These are phyloP conservation scores for Ogataea minuta DNA, from an alignment of 805 yeast genomes.

Conservation along the genomic window DNA sequence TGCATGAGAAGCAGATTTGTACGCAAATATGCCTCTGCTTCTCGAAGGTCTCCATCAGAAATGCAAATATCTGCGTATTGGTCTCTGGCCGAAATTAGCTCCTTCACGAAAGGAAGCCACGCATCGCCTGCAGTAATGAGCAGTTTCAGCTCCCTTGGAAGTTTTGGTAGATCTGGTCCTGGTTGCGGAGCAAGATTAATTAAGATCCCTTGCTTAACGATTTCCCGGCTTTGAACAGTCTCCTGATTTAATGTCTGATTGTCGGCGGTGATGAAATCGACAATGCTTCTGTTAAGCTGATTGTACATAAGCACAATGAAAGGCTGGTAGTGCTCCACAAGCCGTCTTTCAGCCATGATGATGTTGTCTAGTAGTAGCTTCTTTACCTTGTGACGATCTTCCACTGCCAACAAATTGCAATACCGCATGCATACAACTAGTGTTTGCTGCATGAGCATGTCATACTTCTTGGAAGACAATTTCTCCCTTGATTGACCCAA, in stretches of 20 bases:
- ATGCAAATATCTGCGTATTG: constrained; percentile 26
- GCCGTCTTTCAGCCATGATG: constrained; percentile 24
- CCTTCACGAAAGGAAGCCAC: constrained; percentile 30
- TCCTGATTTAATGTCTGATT: constrained; percentile 5
- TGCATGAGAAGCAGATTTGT: constrained; percentile 18
- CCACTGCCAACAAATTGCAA: constrained; percentile 23
- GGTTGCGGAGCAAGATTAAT: constrained; percentile 22
- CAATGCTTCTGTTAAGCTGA: constrained; percentile 14
- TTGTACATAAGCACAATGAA: constrained; percentile 23
- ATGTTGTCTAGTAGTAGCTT: constrained; percentile 23
- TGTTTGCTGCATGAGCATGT: constrained; percentile 23
- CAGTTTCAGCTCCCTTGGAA: constrained; percentile 23
- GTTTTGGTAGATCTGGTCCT: constrained; percentile 17
- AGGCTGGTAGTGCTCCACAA: constrained; percentile 28
- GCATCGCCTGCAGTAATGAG: constrained; percentile 24
- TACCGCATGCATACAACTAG: constrained; percentile 26
- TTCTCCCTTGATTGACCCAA: constrained; percentile 5
- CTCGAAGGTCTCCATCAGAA: constrained; percentile 23
- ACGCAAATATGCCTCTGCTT: constrained; percentile 17
- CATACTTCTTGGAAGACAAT: constrained; percentile 6
- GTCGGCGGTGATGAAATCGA: constrained; percentile 12
- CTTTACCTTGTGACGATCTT: constrained; percentile 22
- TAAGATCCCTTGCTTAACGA: constrained; percentile 18
- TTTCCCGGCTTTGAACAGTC: constrained; percentile 6
- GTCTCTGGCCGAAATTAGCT: constrained; percentile 27